Evolutionary conservation across 768 basidiomycete genomes (phyloP).

Genomic region (Lactarius sp.): DNA sequence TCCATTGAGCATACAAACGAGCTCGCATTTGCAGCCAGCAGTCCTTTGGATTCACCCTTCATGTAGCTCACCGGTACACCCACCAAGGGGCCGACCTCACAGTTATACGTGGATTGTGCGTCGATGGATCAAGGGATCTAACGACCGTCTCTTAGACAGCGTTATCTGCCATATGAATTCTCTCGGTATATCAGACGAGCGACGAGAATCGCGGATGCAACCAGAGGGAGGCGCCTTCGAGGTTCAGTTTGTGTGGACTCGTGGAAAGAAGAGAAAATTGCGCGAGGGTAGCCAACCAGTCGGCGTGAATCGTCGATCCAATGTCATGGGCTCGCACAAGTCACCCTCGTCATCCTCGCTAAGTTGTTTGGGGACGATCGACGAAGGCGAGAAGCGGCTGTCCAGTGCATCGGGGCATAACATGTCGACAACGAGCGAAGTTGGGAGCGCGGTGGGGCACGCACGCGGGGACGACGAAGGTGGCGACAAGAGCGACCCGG

Average conservation of each 20-base stretch:
- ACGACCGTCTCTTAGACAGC: conserved; percentile 44
- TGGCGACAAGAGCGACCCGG: conserved; percentile 80
- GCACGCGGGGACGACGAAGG: conserved; percentile 44
- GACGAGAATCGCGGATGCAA: conserved; percentile 19
- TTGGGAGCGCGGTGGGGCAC: conserved; percentile 6
- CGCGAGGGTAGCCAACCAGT: conserved; percentile 1
- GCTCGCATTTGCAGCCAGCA: conserved; percentile 36
- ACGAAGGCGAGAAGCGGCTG: conserved; percentile 14
- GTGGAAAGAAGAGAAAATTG: conserved; percentile 37
- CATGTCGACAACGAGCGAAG: conserved; percentile 19
- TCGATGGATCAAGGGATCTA: conserved; percentile 64
- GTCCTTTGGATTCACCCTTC: conserved; percentile 64
- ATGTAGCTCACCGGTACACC: conserved; percentile 45
- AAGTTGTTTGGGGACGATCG: background rate
- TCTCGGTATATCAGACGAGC: conserved; percentile 23
- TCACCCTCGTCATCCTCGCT: conserved; percentile 9
- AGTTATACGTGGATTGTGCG: conserved; percentile 77
- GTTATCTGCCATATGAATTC: conserved; percentile 38
- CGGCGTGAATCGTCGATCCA: conserved; percentile 9
- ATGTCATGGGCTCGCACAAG: background rate
- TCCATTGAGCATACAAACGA: conserved; percentile 7
- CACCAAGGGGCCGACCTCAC: conserved; percentile 37
- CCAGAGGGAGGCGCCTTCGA: conserved; percentile 40
- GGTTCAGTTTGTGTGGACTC: conserved; percentile 76
- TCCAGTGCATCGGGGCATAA: conserved; percentile 19